Percentiles rank a stretch among this genome's conserved stretches.
These are phyloP conservation scores for Retiboletus flavoniger DNA, from an alignment of 1,284 basidiomycete genomes.

Conservation along the genomic window DNA sequence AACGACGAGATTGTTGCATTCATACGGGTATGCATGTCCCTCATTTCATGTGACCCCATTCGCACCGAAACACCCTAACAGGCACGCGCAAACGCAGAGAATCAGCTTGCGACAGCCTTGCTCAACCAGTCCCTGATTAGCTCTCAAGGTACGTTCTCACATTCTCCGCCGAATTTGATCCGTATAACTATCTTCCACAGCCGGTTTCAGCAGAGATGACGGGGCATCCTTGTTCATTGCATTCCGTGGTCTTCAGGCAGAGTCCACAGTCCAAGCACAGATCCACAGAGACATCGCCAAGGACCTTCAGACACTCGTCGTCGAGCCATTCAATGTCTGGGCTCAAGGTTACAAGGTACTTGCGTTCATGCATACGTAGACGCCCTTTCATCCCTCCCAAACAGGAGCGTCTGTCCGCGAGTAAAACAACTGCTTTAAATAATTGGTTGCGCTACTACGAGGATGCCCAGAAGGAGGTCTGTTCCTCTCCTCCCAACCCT, in stretches of 20 bases:
- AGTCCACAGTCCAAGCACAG: constrained; percentile 64
- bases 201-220: constrained; percentile 73
- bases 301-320: constrained; percentile 66
- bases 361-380: neutral
- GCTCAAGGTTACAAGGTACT: constrained; percentile 63
- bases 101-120: constrained; percentile 56
- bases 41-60: constrained; percentile 2
- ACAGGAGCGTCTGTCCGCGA: constrained; percentile 60
- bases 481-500: constrained; percentile 12
- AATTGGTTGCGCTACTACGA: constrained; percentile 74
- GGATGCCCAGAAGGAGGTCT: constrained; percentile 56
- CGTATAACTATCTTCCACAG: constrained; percentile 37
- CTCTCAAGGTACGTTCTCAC: constrained; percentile 46
- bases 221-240: constrained; percentile 76
- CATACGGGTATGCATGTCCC: constrained; percentile 61
- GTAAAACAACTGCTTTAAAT: constrained; percentile 58
- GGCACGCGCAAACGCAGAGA: constrained; percentile 67
- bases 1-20: constrained; percentile 80
- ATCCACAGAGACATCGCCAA: constrained; percentile 64
- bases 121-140: constrained; percentile 51
- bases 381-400: constrained; percentile 4
- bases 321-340: constrained; percentile 75
- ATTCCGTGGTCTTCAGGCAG: constrained; percentile 75
- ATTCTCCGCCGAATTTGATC: neutral
- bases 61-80: constrained; percentile 30